Evolutionary conservation across 169 alveolate genomes (phyloP), one percentile per base, ranked within the genome.

Genomic region (Eimeria necatrix): DNA sequence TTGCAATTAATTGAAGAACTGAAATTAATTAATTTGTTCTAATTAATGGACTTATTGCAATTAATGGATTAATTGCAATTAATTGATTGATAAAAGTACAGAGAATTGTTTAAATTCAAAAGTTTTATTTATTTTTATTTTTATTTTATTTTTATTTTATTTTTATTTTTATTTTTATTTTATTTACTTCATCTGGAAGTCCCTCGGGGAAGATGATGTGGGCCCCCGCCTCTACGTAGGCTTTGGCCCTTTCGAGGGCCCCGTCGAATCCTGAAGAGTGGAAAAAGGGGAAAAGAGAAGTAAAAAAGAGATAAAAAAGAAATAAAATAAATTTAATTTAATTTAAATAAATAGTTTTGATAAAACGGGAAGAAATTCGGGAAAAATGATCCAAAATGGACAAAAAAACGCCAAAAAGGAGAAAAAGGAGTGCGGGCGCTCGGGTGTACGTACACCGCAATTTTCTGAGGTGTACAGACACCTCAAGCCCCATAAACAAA

Each of bases 141-240:
- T n/a, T n/a, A 64, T 26, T 9, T 49, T 76, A n/a, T 52, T 14
- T 14, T 16, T 76, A n/a, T 14, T 9, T 20, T 76, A 20, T 26
- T 18, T 26, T 18, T 26, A 14, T 52, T 32, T 32, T 32, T 32
- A 32, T 32, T 32, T 32, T 32, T 32, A 5, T 32, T 32, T 32
- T 32, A 5, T 76, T 61, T 20, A 94, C 96, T 68, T 85, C 80
- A 59, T 91, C 56, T 14, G 85, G 91, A 53, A 96, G 93, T 26
- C 98, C 98, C 95, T 98, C 99, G 0, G 99, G 99, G 96, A 98
- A 98, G 74, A 98, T 97, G 99, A 98, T 98, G 92, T 98, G 99
- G 24, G 99, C 99, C 41, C 99, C 99, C 6, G 99, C 99, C 64
- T 96, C 98, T 60, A 96, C 97, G 89, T 97, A 98, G 26, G 76